These are phyloP conservation scores for Madurella fahalii DNA, from an alignment of 2,329 filamentous ascomycete species.

Conservation along the genomic window DNA sequence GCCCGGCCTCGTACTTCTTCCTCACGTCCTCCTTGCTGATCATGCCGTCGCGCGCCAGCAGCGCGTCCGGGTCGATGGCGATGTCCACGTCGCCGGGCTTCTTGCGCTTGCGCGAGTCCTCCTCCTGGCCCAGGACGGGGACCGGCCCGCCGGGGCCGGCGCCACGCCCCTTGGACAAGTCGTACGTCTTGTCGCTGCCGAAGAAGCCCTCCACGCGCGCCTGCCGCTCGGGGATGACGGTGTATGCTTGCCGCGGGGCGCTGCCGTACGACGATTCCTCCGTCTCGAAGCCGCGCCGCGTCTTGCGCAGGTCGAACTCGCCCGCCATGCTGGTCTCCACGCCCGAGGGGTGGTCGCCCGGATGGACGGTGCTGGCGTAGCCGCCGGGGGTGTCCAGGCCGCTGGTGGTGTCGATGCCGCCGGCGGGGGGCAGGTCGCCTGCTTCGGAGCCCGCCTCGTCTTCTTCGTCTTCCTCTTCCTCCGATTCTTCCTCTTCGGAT, in stretches of 20 bases:
- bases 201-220: constrained; percentile 90
- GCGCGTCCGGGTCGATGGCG: constrained; percentile 78
- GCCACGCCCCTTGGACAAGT: constrained; percentile 55
- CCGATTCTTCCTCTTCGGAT: constrained; percentile 62
- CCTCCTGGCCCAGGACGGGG: constrained; percentile 75
- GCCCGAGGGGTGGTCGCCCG: constrained; percentile 69
- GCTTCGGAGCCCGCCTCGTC: constrained; percentile 62
- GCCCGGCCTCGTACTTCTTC: constrained; percentile 73
- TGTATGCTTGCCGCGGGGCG: constrained; percentile 73
- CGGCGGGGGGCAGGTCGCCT: constrained; percentile 52
- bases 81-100: constrained; percentile 95
- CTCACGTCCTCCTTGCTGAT: constrained; percentile 79
- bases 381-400: constrained; percentile 79
- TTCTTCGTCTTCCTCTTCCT: constrained; percentile 52
- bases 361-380: constrained; percentile 73
- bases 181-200: constrained; percentile 89
- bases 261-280: constrained; percentile 62
- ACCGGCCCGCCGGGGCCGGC: constrained; percentile 39
- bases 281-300: constrained; percentile 78
- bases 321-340: constrained; percentile 71
- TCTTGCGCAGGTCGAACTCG: constrained; percentile 89
- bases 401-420: constrained; percentile 68
- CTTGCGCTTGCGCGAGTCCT: constrained; percentile 76
- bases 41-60: constrained; percentile 66
- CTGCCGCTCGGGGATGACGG: constrained; percentile 83